phyloP scores from a whole-genome alignment of 805 yeast genomes.

The Ogataea haglerorum region DNA sequence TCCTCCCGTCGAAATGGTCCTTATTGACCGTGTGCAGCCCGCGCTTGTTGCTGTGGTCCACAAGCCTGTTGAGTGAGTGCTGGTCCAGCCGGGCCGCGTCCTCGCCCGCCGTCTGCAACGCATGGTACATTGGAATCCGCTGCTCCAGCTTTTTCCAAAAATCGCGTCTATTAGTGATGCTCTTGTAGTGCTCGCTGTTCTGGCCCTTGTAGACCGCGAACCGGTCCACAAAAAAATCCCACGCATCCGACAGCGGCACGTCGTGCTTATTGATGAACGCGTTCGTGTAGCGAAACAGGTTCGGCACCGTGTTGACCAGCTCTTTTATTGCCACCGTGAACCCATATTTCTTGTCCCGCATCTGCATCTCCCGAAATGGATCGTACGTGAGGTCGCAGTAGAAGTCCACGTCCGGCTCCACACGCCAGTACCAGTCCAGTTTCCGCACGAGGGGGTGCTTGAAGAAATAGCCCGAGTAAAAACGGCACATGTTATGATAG shows the following conservation, averaged over 20 bases:
- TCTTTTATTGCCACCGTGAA: constrained; percentile 80
- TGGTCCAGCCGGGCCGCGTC: constrained; percentile 25
- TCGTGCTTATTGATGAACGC: constrained; percentile 51
- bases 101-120: constrained; percentile 14
- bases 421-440: constrained; percentile 93
- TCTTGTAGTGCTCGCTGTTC: constrained; percentile 30
- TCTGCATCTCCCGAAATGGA: constrained; percentile 80
- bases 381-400: constrained; percentile 91
- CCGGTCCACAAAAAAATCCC: constrained; percentile 60
- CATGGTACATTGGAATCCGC: constrained; percentile 25
- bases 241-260: constrained; percentile 55
- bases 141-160: constrained; percentile 27
- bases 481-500: constrained; percentile 96
- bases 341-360: constrained; percentile 70
- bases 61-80: constrained; percentile 35
- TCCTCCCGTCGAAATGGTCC: constrained; percentile 63
- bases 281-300: constrained; percentile 68
- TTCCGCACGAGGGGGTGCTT: constrained; percentile 69
- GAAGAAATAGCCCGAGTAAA: constrained; percentile 78
- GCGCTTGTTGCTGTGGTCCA: constrained; percentile 36
- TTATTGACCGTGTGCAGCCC: constrained; percentile 36
- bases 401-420: constrained; percentile 89
- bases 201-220: constrained; percentile 35
- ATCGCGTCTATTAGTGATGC: constrained; percentile 23
- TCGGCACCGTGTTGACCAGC: constrained; percentile 77